Conservation (phyloP, 73 alveolate genomes). For the Vitrella brassicaformis region DNA sequence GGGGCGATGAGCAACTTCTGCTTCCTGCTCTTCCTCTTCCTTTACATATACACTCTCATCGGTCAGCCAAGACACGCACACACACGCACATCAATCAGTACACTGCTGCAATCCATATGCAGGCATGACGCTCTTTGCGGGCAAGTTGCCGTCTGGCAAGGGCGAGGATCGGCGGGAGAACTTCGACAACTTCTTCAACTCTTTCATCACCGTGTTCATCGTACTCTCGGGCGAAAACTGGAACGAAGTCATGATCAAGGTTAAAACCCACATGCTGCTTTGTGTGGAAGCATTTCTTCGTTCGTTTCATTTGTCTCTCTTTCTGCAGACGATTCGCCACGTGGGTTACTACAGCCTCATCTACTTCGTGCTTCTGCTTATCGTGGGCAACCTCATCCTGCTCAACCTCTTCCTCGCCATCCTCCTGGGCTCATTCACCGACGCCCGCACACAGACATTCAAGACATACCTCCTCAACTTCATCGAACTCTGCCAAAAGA, state of each 20-base stretch:
- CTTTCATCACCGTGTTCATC: constrained; percentile 43
- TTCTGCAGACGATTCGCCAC: constrained; percentile 2
- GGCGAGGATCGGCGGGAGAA: constrained; percentile 38
- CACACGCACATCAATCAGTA: too few species aligned
- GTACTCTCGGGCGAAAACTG: constrained; percentile 49
- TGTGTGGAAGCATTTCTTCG: constrained; percentile 29
- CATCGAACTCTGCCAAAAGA: too few species aligned
- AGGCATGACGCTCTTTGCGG: too few species aligned
- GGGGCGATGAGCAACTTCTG: neutral
- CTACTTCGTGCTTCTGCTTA: constrained; percentile 36
- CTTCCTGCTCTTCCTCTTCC: neutral
- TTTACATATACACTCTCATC: neutral
- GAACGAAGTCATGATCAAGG: constrained; percentile 33
- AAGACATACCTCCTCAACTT: too few species aligned
- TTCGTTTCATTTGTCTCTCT: constrained; percentile 60
- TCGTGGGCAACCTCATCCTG: constrained; percentile 46
- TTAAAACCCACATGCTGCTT: too few species aligned
- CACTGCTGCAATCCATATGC: too few species aligned
- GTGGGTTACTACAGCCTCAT: constrained; percentile 4
- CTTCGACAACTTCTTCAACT: constrained; percentile 38
- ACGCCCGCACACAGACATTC: too few species aligned
- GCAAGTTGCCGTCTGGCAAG: too few species aligned
- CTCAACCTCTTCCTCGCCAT: constrained; percentile 52
- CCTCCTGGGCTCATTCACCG: constrained; percentile 44
- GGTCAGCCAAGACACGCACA: neutral